Base-by-base conservation (phyloP, 2,329 filamentous ascomycete genomes). In the Hypoxylon sp. region DNA sequence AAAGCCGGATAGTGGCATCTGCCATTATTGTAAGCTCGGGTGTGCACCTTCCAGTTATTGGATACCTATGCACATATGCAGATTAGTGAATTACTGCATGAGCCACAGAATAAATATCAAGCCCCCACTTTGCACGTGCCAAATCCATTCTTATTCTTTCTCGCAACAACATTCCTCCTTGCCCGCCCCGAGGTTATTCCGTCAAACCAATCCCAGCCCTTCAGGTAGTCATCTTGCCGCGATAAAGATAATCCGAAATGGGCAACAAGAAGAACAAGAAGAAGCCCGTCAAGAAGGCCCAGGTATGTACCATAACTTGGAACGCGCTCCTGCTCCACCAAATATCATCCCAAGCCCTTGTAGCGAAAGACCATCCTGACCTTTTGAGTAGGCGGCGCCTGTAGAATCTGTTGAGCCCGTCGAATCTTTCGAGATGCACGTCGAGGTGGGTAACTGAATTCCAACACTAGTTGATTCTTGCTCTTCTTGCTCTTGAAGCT, bases 371-470 rank as follows among this genome's bases (percentile, higher is more conserved):
- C 17, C 38, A 17, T 43, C 38, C 38, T 21, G 38, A 43, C 17
- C 38, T 43, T n/a, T 21, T 11, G 2, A 43, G 9, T 19, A 21
- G 38, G 3, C 7, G 3, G 17, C 21, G 17, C 36, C 36, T 2
- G 17, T 21, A 17, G 7, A 43, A 7, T 17, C 38, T 19, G 17
- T 19, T 43, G 38, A 43, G 60, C 28, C 28, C 28, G 28, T 30
- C 28, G 36, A 53, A 52, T 32, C 52, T 23, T 17, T 14, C 66
- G 73, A 53, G 11, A 77, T 77, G 75, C 71, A 74, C 63, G 69
- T 77, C 66, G 75, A 77, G 45, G 75, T 77, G 65, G 66, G 74
- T 72, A 36, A 36, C 9, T 17, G 28, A 30, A 32, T 21, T n/a
- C 19, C 17, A 21, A 13, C 4, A 49, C 6, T 14, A 32, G n/a